Evolutionary conservation across 495 filamentous ascomycete genomes (phyloP), one percentile per base, ranked within the genome.

Genomic region (Glarea lozoyensis): DNA sequence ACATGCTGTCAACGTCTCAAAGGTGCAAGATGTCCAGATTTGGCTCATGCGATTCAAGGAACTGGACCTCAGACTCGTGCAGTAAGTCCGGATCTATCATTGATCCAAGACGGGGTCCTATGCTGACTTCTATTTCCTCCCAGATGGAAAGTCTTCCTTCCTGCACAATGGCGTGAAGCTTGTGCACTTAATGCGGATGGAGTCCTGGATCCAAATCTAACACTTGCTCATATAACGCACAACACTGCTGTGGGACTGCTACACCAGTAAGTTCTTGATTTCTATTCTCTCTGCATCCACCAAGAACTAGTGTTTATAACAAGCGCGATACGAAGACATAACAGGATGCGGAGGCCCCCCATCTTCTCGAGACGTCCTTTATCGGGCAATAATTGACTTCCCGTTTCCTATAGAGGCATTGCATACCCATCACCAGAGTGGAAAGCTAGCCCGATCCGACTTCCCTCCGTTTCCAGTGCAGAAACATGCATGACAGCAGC

Each of bases 1-100:
- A 34, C 62, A 63, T 31, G 46, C 52, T n/a, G 54, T 66, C 30
- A 53, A 68, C 37, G 43, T 61, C 10, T 40, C 48, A 6, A 50
- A 61, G 23, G 37, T 51, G 15, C 53, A 59, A 9, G 60, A 62
- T 21, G 57, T 66, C 11, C 51, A 59, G 17, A 55, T 48, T 31
- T 69, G 66, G 66, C 43, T 69, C 1, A 67, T 57, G 22, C 40
- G 62, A 9, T 69, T 69, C 45, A 69, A 69, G 40, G 64, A 69
- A 40, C 45, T 69, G 0, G 66, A 69, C 46, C 45, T 69, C 0
- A 54, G 58, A 3, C 49, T 69, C 1, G 58, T 69, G 0, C 58
- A 62, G 60, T 63, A 45, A 35, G 50, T 50, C 10, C 22, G 13
- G 7, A 36, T 15, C 38, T 7, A 9, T 45, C n/a, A 24, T 45